Evolutionary conservation across 1,139 yeast genomes (phyloP), one percentile per base, ranked within the genome.

Genomic region (Kurtzmaniella quercitrusa): DNA sequence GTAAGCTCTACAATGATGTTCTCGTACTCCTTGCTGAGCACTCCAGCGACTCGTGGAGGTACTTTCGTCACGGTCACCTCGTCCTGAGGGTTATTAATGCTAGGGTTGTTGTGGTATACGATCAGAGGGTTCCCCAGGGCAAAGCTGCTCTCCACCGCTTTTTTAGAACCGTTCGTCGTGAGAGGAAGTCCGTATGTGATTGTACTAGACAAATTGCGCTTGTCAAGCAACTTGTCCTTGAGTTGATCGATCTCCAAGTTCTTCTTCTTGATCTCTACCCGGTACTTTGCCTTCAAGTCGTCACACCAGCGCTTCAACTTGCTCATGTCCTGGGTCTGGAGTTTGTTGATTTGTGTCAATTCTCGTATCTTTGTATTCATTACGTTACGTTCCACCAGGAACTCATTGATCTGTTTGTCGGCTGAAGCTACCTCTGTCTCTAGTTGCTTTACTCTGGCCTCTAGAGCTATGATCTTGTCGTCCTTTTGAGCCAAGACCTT

Each of bases 181-280:
- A 54, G 37, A 2, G 61, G 58, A 9, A 56, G 47, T 1, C 70
- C 73, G 50, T 57, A 67, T 1, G 64, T 60, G 3, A 63, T 54
- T 1, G 66, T 57, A 1, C 70, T 58, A 1, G 73, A 63, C 14
- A 69, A 45, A 41, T 62, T 63, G 16, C 68, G 59, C 41, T 64
- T 60, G 8, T 68, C 71, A 21, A 73, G 51, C 14, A 77, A 51
- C 46, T 65, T 67, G 44, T 71, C 66, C 44, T 69, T 73, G 43
- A 76, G 60, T 21, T 57, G 62, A 38, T 65, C 65, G 16, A 75
- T 67, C 39, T 62, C 65, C 19, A 64, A 39, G 21, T 63, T 59
- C 48, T 71, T 70, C 51, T 60, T 62, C 50, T 70, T 70, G 42
- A 72, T 47, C 44, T 75, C 79, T 14, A 70, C 61, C 15, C 70